These are phyloP conservation scores for Hymenoscyphus scutula DNA, from an alignment of 2,329 filamentous ascomycete genomes.

Conservation along the genomic window DNA sequence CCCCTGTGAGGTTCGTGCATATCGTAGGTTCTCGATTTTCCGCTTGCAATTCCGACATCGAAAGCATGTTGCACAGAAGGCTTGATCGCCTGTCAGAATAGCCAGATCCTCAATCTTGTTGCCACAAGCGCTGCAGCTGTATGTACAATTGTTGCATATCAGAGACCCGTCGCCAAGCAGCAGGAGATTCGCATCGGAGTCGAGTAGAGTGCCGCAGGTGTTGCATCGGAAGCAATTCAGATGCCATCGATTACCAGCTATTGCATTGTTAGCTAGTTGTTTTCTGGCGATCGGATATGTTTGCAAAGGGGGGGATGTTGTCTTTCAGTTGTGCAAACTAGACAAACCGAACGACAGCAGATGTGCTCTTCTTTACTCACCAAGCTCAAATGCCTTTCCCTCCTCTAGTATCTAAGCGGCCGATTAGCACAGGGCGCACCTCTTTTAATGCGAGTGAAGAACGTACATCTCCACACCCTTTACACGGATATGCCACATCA, in stretches of 20 bases:
- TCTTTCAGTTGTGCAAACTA: not conserved
- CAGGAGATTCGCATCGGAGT: constrained; percentile 95
- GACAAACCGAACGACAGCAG: not conserved
- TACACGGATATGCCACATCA: constrained; percentile 80
- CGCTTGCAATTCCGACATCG: constrained; percentile 96
- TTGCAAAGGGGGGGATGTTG: not conserved
- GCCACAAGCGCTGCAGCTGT: constrained; percentile 93
- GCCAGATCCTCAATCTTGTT: constrained; percentile 99
- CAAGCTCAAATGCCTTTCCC: constrained; percentile 96
- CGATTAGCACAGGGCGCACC: constrained; percentile 22
- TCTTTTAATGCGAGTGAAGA: not conserved
- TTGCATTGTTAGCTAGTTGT: constrained; percentile 29
- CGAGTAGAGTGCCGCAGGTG: constrained; percentile 89
- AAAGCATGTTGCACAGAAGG: constrained; percentile 96
- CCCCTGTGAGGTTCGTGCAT: constrained; percentile 94
- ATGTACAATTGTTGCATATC: constrained; percentile 99
- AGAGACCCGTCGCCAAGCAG: constrained; percentile 95
- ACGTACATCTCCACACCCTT: constrained; percentile 85
- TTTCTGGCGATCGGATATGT: not conserved
- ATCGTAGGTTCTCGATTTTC: constrained; percentile 97
- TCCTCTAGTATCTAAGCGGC: constrained; percentile 82
- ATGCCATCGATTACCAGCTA: constrained; percentile 96
- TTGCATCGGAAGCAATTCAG: constrained; percentile 98
- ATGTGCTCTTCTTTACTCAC: constrained; percentile 51
- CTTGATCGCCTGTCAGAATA: constrained; percentile 95